phyloP scores from a whole-genome alignment of 75 land plant genomes.

The Picea glauca region DNA sequence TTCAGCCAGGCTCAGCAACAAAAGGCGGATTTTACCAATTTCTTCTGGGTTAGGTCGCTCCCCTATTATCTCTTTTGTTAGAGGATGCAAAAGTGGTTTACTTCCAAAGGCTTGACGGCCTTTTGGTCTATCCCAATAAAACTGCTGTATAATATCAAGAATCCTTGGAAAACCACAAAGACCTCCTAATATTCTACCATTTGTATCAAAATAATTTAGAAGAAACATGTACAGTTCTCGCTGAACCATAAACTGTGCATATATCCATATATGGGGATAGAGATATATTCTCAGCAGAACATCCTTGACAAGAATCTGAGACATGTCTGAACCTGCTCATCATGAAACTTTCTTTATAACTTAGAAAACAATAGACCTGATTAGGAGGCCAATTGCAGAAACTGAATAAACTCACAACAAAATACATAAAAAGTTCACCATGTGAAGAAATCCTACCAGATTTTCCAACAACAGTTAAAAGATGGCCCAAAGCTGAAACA shows the following conservation, averaged over 20 bases:
- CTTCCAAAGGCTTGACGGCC: conserved; percentile 32
- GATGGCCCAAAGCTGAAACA: conserved; percentile 64
- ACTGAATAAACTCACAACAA: neutral
- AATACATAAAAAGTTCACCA: neutral
- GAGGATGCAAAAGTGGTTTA: conserved; percentile 57
- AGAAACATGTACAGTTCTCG: conserved; percentile 79
- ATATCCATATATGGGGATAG: conserved; percentile 81
- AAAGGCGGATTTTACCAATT: conserved; percentile 75
- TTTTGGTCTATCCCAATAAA: conserved; percentile 82
- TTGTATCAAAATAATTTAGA: conserved; percentile 67
- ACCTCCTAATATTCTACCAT: conserved; percentile 37
- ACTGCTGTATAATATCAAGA: conserved; percentile 76
- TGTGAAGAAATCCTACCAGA: conserved; percentile 40
- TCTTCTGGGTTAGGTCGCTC: conserved; percentile 71
- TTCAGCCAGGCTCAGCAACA: conserved; percentile 84
- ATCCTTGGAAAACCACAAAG: conserved; percentile 66
- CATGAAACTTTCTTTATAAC: neutral
- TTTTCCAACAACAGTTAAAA: conserved; percentile 52
- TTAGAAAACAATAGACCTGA: neutral
- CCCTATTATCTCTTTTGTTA: conserved; percentile 51
- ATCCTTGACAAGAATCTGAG: conserved; percentile 71
- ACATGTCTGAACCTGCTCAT: conserved; percentile 39
- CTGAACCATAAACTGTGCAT: conserved; percentile 66
- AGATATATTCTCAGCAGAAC: conserved; percentile 65
- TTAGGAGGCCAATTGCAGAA: neutral